Percentiles rank a stretch among this genome's conserved stretches.
Conservation (phyloP, 202 grass and related monocot genomes). For the Schoenoplectus tabernaemontani region DNA sequence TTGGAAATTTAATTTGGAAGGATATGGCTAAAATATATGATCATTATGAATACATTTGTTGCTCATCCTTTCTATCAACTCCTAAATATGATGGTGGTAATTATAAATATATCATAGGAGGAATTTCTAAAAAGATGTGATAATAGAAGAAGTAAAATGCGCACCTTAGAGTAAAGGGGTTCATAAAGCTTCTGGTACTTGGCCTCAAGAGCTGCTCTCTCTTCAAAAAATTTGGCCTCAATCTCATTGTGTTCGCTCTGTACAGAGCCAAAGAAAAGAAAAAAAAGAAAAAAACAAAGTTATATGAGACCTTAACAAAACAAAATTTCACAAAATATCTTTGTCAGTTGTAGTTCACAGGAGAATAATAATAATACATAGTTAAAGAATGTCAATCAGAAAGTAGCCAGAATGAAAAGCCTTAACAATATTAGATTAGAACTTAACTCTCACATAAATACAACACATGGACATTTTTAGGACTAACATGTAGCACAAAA, state of each 20-base stretch:
- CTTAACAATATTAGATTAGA: background rate
- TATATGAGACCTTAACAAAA: background rate
- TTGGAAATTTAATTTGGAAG: background rate
- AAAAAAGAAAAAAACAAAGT: background rate
- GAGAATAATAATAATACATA: background rate
- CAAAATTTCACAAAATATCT: background rate
- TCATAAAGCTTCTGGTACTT: conserved; percentile 95
- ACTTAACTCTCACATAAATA: background rate
- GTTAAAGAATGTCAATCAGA: background rate
- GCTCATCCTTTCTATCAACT: background rate
- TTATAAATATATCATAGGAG: background rate
- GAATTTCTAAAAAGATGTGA: background rate
- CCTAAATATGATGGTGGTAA: background rate
- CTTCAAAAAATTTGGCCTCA: conserved; percentile 84
- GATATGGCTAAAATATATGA: background rate
- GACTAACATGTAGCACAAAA: background rate
- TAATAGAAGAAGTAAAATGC: background rate
- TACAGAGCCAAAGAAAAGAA: background rate
- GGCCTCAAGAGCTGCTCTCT: conserved; percentile 70
- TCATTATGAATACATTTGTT: background rate
- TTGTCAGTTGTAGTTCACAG: background rate
- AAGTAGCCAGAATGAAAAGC: background rate
- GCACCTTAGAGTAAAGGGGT: conserved; percentile 78
- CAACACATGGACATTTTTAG: background rate
- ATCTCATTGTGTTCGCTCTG: conserved; percentile 81